These are phyloP conservation scores for Candida michaelii DNA, from an alignment of 805 yeast genomes.

Conservation along the genomic window DNA sequence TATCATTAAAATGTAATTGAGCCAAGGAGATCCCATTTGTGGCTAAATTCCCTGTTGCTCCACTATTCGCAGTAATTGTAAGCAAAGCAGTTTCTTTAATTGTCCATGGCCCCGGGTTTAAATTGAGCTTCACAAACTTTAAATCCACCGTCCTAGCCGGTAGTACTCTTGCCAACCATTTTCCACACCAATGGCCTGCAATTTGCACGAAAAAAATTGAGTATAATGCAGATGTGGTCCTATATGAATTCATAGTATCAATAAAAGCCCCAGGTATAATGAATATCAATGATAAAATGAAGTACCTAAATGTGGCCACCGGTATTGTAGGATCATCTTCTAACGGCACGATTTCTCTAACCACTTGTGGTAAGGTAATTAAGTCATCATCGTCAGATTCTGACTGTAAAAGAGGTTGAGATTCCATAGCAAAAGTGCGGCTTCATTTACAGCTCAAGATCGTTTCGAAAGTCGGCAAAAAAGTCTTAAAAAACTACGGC, in stretches of 20 bases:
- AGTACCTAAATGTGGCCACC: constrained; percentile 36
- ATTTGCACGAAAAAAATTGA: constrained; percentile 54
- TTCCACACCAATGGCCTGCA: constrained; percentile 47
- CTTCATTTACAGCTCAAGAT: no score
- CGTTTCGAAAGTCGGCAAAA: no score
- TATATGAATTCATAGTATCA: constrained; percentile 41
- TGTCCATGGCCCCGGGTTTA: constrained; percentile 59
- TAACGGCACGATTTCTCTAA: constrained; percentile 37
- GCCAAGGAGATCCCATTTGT: constrained; percentile 49
- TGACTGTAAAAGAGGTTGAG: constrained; percentile 5
- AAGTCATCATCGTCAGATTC: constrained; percentile 20
- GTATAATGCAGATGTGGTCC: constrained; percentile 49
- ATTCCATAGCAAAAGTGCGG: constrained; percentile 1
- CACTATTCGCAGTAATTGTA: constrained; percentile 50
- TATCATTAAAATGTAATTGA: constrained; percentile 41
- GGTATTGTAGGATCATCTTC: constrained; percentile 42
- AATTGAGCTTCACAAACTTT: constrained; percentile 21
- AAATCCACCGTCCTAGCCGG: constrained; percentile 29
- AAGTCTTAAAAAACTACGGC: no score
- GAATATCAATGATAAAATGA: constrained; percentile 33
- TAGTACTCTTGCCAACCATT: constrained; percentile 41
- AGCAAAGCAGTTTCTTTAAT: constrained; percentile 54
- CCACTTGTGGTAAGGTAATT: constrained; percentile 28
- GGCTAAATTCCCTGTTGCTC: constrained; percentile 54
- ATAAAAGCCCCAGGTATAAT: constrained; percentile 44